Percentiles rank a stretch among this genome's conserved stretches.
phyloP scores from a whole-genome alignment of 2,329 filamentous ascomycete genomes.

The Thelonectria rubi region DNA sequence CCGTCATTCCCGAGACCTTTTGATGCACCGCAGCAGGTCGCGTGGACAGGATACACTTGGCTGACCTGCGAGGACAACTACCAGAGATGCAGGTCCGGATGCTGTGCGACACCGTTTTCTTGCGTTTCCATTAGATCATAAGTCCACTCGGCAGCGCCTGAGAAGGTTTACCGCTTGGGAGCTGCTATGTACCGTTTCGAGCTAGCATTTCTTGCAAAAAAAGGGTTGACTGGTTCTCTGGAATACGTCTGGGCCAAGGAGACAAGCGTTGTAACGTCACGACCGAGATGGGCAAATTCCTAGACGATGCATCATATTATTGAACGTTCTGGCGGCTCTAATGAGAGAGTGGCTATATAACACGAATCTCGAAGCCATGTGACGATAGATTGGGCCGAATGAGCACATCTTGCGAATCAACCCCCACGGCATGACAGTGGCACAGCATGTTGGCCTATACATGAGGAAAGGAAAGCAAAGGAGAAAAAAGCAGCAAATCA shows the following conservation, averaged over 20 bases:
- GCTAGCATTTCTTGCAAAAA: background rate
- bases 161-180: background rate
- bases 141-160: background rate
- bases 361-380: slow-evolving; percentile 4
- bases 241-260: too few relatives aligned
- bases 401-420: background rate
- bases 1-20: background rate
- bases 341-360: background rate
- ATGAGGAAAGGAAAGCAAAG: background rate
- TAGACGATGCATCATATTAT: background rate
- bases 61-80: background rate
- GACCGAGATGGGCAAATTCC: too few relatives aligned
- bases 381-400: slow-evolving; percentile 1
- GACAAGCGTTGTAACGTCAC: too few relatives aligned
- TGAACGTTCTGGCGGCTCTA: background rate
- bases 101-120: background rate
- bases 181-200: background rate
- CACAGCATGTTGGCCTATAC: background rate
- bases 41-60: background rate
- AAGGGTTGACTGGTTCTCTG: too few relatives aligned
- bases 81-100: background rate
- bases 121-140: background rate
- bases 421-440: background rate
- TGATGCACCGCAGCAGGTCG: background rate
- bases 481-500: slow-evolving; percentile 5